Evolutionary conservation across 2,329 filamentous ascomycete species (phyloP).

Genomic region (Penicillium sp.): DNA sequence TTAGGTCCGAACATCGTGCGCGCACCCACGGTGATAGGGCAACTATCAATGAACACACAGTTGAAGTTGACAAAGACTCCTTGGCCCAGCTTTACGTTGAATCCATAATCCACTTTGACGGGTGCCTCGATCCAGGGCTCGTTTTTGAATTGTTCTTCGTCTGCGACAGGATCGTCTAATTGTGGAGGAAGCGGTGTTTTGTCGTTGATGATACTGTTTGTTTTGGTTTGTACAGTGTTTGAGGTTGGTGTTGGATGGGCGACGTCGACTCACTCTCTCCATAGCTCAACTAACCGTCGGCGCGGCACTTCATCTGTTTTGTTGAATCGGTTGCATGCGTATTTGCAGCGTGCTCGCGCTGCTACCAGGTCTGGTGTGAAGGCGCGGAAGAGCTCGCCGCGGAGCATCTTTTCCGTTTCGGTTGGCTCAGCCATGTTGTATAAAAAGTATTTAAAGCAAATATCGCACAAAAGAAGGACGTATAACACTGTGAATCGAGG

Average conservation of each 20-base stretch:
- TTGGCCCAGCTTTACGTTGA: slow-evolving; percentile 67
- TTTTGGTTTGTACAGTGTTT: neutral
- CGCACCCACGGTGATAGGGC: slow-evolving; percentile 69
- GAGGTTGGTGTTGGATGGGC: neutral
- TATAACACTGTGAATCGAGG: neutral
- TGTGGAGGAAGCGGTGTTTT: slow-evolving; percentile 61
- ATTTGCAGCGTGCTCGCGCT: slow-evolving; percentile 61
- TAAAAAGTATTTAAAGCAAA: neutral
- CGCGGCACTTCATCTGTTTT: slow-evolving; percentile 59
- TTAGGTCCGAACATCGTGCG: slow-evolving; percentile 78
- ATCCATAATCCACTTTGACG: slow-evolving; percentile 73
- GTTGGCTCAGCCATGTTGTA: slow-evolving; percentile 19
- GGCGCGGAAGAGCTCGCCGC: slow-evolving; percentile 70
- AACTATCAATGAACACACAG: slow-evolving; percentile 74
- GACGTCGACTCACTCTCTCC: slow-evolving; percentile 61
- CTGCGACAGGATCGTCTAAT: slow-evolving; percentile 58
- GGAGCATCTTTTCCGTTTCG: slow-evolving; percentile 53
- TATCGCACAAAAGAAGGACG: neutral
- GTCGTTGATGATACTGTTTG: slow-evolving; percentile 60
- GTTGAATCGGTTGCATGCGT: slow-evolving; percentile 65
- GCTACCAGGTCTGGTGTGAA: slow-evolving; percentile 67
- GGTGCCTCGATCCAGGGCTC: slow-evolving; percentile 70
- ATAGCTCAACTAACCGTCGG: slow-evolving; percentile 64
- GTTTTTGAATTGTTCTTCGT: slow-evolving; percentile 62
- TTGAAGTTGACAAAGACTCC: slow-evolving; percentile 76